Evolutionary conservation across 2,329 filamentous ascomycete genomes (phyloP).

Genomic region (Claviceps quebecensis): DNA sequence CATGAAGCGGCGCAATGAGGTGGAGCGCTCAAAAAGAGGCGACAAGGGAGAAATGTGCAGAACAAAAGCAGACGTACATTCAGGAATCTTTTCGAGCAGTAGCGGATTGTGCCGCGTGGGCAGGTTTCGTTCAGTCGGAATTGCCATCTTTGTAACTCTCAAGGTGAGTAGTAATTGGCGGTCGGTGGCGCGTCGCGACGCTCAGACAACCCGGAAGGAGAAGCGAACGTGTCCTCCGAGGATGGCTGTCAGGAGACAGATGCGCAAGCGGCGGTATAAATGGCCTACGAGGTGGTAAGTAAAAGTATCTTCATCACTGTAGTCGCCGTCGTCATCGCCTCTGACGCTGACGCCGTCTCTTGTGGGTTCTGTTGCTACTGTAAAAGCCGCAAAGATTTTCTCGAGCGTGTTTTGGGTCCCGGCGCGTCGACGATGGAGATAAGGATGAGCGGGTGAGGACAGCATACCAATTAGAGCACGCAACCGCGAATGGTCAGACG

Average conservation of each 20-base stretch:
- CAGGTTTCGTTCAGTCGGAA: slow-evolving; percentile 29
- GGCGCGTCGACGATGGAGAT: not conserved
- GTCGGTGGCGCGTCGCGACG: slow-evolving; percentile 2
- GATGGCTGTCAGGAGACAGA: not conserved
- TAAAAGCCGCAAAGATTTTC: not conserved
- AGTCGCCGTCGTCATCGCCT: not conserved
- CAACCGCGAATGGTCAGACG: not conserved
- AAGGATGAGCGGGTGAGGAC: not conserved
- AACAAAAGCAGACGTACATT: slow-evolving; percentile 32
- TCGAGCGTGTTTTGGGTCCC: not conserved
- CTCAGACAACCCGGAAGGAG: not conserved
- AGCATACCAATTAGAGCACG: slow-evolving; percentile 1
- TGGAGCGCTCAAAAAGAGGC: not conserved
- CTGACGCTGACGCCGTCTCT: not conserved
- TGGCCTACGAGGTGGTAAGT: not conserved
- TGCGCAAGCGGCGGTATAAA: not conserved
- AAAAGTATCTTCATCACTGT: not conserved
- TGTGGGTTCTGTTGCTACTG: not conserved
- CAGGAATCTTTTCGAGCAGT: slow-evolving; percentile 48
- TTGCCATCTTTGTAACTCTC: slow-evolving; percentile 18
- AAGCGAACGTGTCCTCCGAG: not conserved
- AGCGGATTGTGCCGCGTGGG: slow-evolving; percentile 52
- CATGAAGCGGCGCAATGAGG: not conserved
- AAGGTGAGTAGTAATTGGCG: not conserved
- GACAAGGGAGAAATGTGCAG: not conserved